Base-by-base conservation (phyloP, 768 basidiomycete genomes). In the Leccinum subgranulosum region DNA sequence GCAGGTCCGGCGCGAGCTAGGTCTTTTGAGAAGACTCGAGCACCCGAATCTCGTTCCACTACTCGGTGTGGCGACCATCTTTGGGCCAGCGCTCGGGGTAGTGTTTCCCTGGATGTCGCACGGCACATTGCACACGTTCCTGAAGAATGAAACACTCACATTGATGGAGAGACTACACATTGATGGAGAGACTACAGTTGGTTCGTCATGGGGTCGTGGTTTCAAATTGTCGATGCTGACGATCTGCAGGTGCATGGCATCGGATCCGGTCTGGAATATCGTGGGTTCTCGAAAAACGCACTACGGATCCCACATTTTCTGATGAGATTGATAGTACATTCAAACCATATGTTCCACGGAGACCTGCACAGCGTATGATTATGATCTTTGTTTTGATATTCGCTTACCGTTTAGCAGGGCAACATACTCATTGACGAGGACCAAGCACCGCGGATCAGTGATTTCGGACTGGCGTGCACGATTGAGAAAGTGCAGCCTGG, bases 21-120 rank as follows among this genome's bases (percentile, higher is more conserved):
- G 49, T 3, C 34, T 57, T 12, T 48, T 36, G 27, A 57, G 55
- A 46, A 57, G 55, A 47, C 43, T 59, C 28, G 33, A 58, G n/a
- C 58, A 45, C 9, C 19, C 12, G 5, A 55, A 55, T 3, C 36
- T 57, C 6, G 27, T 57, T 23, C 45, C 51, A 6, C 29, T 54
- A 5, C 56, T 57, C 4, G 53, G 53, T 29, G 34, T 57, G 5
- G n/a, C 46, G 3, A 27, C n/a, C 6, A 21, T 10, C 1, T 57
- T 57, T 10, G 45, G 53, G 29, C 45, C 11, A 12, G 7, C n/a
- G 3, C 12, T 36, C 3, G 45, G 45, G 3, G 53, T 19, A n/a
- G 53, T 55, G 5, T 48, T 34, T n/a, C 45, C 53, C 19, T 48
- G 53, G 56, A 56, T 57, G 27, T 12, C 33, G 17, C 39, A 46